These are phyloP conservation scores for Alternaria viburni DNA, from an alignment of 2,329 filamentous ascomycete genomes.

Conservation along the genomic window DNA sequence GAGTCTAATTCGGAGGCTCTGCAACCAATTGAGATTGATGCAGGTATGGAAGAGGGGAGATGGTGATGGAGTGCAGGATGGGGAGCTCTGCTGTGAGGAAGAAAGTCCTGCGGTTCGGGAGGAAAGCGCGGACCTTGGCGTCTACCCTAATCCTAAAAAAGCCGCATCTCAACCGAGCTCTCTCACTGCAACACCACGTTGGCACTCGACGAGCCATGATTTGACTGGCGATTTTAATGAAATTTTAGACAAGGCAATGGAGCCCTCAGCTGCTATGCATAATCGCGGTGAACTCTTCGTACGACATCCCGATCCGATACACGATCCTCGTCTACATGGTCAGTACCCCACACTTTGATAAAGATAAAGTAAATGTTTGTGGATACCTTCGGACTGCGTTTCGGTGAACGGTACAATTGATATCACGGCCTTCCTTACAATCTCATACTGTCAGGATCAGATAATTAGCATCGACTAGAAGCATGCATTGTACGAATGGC, in stretches of 20 bases:
- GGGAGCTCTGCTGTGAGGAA: slow-evolving; percentile 39
- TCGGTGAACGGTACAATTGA: background rate
- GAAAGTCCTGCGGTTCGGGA: slow-evolving; percentile 39
- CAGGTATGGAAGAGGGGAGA: slow-evolving; percentile 49
- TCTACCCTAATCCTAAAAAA: slow-evolving; percentile 27
- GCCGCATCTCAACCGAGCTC: slow-evolving; percentile 16
- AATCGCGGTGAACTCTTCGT: no score
- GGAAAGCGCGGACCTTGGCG: slow-evolving; percentile 35
- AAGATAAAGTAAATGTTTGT: background rate
- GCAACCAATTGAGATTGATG: slow-evolving; percentile 54
- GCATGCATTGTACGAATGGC: background rate
- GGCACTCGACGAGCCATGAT: background rate
- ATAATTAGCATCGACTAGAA: background rate
- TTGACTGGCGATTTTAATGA: background rate
- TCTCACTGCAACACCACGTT: background rate
- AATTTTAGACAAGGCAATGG: rapidly evolving
- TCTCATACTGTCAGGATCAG: background rate
- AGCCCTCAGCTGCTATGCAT: background rate
- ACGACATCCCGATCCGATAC: background rate
- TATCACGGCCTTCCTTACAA: background rate
- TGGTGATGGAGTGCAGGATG: slow-evolving; percentile 47
- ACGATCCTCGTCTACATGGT: background rate
- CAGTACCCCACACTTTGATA: slow-evolving; percentile 2
- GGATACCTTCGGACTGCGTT: background rate
- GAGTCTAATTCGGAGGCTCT: slow-evolving; percentile 50